Base-by-base conservation (phyloP, 2,329 filamentous ascomycete genomes). In the Fusarium protoensiforme region DNA sequence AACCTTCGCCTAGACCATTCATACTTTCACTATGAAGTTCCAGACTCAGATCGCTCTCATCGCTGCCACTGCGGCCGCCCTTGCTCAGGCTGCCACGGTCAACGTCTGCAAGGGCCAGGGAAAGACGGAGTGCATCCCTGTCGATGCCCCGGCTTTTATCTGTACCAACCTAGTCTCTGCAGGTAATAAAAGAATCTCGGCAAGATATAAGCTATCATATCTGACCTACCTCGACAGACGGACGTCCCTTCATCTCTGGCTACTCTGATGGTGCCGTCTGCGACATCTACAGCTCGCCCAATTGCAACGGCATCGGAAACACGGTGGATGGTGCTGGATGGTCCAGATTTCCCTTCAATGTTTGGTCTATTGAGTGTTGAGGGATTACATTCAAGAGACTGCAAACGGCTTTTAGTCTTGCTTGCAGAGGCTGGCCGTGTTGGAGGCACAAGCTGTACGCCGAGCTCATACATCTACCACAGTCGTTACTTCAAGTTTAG, bases 21-120 rank as follows among this genome's bases (percentile, higher is more conserved):
- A 7, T n/a, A 18, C 33, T 7, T 36, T 27, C 53, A 38, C 2
- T 20, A 56, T 56, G 53, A 56, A 56, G 33, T 56, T 56, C 20
- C 16, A 10, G 14, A 11, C 53, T 7, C 31, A 27, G 31, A 56
- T 56, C 53, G n/a, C 53, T 20, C 14, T 56, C 33, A n/a, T 56
- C 53, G 31, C 53, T 14, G 54, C 54, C 1, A 38, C 57, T 20
- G 53, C 53, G 3, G 35, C 35, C 10, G n/a, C 57, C 8, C 29
- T 60, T 20, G 14, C n/a, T 7, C 38, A 60, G 13, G 57, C 57
- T n/a, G 57, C 57, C 24, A 60, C 38, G 14, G 57, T 60, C 57
- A 60, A 60, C n/a, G 57, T 60, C 27, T 60, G 57, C 39, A 60
- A 60, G 27, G 57, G 57, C 14, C 38, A 41, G 20, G 57, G 57